phyloP scores from a whole-genome alignment of 2,329 filamentous ascomycete species.

The Rutstroemia sp. region DNA sequence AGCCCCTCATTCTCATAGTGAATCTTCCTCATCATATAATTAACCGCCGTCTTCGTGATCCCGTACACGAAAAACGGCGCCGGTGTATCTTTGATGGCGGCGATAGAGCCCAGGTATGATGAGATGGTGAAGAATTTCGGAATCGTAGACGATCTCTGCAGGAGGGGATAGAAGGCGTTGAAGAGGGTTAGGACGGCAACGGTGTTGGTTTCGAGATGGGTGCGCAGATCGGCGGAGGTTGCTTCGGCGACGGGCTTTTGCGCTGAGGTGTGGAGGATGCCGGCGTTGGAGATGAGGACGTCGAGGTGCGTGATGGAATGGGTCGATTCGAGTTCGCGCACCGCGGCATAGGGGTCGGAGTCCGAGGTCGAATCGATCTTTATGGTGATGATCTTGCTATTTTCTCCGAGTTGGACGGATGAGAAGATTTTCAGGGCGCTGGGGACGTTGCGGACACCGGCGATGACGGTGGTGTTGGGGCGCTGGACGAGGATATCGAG shows the following conservation, averaged over 20 bases:
- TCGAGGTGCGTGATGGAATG: conserved; percentile 1
- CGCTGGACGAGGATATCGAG: conserved; percentile 28
- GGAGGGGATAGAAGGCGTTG: conserved; percentile 36
- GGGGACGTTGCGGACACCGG: conserved; percentile 30
- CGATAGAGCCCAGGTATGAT: conserved; percentile 17
- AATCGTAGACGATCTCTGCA: conserved; percentile 27
- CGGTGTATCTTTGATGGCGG: background rate
- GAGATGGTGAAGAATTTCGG: conserved; percentile 35
- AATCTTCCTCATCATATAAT: conserved; percentile 29
- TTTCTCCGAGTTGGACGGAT: conserved; percentile 14
- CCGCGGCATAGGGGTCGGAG: conserved; percentile 31
- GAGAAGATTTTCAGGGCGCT: conserved; percentile 25
- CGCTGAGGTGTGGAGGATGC: conserved; percentile 28
- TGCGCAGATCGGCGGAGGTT: conserved; percentile 31
- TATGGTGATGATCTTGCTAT: conserved; percentile 34
- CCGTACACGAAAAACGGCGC: conserved; percentile 33
- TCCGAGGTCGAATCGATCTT: conserved; percentile 36
- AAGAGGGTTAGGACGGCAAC: conserved; percentile 36
- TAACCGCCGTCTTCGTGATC: conserved; percentile 32
- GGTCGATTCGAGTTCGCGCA: conserved; percentile 23
- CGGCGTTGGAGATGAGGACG: conserved; percentile 43
- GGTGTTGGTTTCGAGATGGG: conserved; percentile 37
- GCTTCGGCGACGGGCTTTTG: conserved; percentile 27
- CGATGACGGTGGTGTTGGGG: conserved; percentile 34
- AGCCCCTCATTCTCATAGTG: conserved; percentile 29